Percentiles rank a stretch among this genome's conserved stretches.
Evolutionary conservation across 305 asterid species (phyloP).

Genomic region (Stenogyne calaminthoides): DNA sequence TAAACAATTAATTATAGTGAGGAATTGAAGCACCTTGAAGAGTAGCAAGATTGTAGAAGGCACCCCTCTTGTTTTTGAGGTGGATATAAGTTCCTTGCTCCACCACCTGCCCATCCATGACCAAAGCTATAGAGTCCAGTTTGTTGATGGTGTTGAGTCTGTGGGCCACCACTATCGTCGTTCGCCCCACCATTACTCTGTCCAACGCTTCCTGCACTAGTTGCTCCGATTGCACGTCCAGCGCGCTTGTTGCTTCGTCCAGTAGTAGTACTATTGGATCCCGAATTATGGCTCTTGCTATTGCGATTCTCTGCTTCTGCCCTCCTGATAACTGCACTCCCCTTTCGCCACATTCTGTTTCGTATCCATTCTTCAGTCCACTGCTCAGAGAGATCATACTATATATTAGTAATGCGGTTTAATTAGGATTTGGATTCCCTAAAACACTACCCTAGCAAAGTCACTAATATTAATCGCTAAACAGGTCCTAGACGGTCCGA

Average conservation of each 20-base stretch:
- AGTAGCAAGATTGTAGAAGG: slow-evolving; percentile 62
- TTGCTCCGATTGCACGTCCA: slow-evolving; percentile 80
- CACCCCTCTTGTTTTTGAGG: slow-evolving; percentile 64
- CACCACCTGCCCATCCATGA: slow-evolving; percentile 63
- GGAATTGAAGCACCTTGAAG: not conserved
- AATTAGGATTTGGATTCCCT: too few relatives aligned
- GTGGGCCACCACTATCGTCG: slow-evolving; percentile 78
- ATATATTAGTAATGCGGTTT: too few relatives aligned
- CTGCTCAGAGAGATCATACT: slow-evolving; percentile 26
- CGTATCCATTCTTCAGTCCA: slow-evolving; percentile 65
- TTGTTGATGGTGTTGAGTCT: slow-evolving; percentile 73
- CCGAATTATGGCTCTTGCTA: slow-evolving; percentile 73
- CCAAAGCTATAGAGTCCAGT: slow-evolving; percentile 58
- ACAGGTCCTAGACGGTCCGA: too few relatives aligned
- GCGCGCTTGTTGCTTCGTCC: slow-evolving; percentile 89
- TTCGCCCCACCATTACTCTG: slow-evolving; percentile 71
- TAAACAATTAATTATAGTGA: not conserved
- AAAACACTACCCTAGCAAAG: too few relatives aligned
- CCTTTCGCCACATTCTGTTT: slow-evolving; percentile 74
- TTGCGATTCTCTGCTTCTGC: slow-evolving; percentile 79
- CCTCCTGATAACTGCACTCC: slow-evolving; percentile 83
- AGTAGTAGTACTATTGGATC: slow-evolving; percentile 59
- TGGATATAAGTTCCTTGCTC: slow-evolving; percentile 65
- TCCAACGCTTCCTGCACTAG: slow-evolving; percentile 77
- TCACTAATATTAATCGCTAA: too few relatives aligned